A percentile compares a stretch with the other conserved stretches of the same genome.
phyloP scores from a whole-genome alignment of 2,329 filamentous ascomycete genomes.

The Seiridium cupressi region DNA sequence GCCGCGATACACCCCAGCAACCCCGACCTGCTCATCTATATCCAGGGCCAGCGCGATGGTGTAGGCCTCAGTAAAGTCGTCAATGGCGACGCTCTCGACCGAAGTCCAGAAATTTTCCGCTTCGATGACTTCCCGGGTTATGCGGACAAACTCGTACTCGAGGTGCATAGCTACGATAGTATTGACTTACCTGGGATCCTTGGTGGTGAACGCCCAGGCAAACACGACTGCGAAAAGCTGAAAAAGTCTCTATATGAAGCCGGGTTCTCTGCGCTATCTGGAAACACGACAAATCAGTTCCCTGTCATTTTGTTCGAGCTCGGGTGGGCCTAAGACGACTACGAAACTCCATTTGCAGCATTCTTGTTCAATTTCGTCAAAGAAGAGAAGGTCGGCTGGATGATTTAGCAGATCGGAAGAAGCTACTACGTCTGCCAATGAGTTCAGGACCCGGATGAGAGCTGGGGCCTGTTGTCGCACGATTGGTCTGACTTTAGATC shows the following conservation, averaged over 20 bases:
- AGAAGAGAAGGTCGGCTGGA: background rate
- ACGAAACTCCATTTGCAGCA: background rate
- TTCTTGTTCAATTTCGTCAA: background rate
- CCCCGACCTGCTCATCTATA: background rate
- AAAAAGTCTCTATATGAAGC: background rate
- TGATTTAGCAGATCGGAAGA: background rate
- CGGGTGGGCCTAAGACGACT: background rate
- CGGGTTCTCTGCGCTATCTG: background rate
- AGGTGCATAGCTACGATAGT: background rate
- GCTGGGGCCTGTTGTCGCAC: background rate
- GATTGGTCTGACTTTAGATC: background rate
- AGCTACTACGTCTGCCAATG: background rate
- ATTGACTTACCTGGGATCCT: background rate
- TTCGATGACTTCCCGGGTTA: background rate
- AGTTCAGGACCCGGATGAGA: background rate
- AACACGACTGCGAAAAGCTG: background rate
- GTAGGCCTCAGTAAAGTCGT: background rate
- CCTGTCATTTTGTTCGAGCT: background rate
- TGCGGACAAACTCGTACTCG: background rate
- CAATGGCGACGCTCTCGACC: background rate
- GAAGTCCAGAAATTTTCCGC: background rate
- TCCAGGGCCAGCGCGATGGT: background rate
- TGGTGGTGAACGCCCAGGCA: background rate
- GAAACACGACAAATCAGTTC: background rate
- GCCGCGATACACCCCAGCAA: background rate